A percentile compares a stretch with the other conserved stretches of the same genome.
Evolutionary conservation across 192 early-diverging fungal genomes (phyloP).

Genomic region (Mortierella antarctica): DNA sequence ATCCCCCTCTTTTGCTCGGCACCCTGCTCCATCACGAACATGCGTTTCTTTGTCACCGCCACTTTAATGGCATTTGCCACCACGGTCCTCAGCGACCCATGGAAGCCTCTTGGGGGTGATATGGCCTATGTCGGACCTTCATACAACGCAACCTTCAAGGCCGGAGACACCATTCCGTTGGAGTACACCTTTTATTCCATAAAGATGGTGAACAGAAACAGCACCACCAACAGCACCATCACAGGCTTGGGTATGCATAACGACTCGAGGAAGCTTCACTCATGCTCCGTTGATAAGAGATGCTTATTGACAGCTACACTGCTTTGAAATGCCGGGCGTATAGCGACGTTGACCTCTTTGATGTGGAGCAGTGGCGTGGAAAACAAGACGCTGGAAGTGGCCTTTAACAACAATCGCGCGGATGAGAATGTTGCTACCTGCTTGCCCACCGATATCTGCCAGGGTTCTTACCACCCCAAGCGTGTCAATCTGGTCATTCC

Average conservation of each 20-base stretch:
- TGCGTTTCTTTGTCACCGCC: conserved; percentile 32
- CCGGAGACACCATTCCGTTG: conserved; percentile 42
- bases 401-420: conserved; percentile 26
- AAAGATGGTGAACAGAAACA: conserved; percentile 25
- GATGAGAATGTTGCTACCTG: conserved; percentile 8
- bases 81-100: conserved; percentile 19
- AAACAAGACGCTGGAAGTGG: conserved; percentile 31
- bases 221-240: conserved; percentile 15
- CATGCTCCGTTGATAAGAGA: too few species aligned
- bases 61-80: conserved; percentile 22
- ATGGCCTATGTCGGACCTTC: conserved; percentile 29
- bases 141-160: conserved; percentile 50
- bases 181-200: conserved; percentile 37
- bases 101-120: conserved; percentile 47
- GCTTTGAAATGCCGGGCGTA: too few species aligned
- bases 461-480: conserved; percentile 43
- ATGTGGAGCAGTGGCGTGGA: conserved; percentile 24
- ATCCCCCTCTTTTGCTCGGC: not conserved
- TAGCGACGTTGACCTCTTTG: conserved; percentile 34
- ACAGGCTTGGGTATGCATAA: not conserved
- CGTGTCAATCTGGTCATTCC: conserved; percentile 37
- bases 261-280: not conserved
- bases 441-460: conserved; percentile 20
- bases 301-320: too few species aligned
- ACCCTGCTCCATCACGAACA: conserved; percentile 5